Evolutionary conservation across 768 basidiomycete genomes (phyloP).

Genomic region (Punctularia strigosozonata): DNA sequence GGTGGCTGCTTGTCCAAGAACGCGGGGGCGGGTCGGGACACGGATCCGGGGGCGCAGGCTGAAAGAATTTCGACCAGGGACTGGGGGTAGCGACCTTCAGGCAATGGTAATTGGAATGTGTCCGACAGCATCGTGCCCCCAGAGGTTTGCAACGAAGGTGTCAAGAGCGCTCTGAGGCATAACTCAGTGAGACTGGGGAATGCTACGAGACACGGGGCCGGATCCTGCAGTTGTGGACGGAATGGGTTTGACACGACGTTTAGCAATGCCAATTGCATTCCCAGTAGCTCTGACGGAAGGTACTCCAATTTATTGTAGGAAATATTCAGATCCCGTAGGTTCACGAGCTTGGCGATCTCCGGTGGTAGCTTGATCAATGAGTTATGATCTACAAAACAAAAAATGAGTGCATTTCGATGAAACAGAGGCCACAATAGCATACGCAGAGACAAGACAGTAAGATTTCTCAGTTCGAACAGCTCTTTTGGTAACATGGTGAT

Average conservation of each 20-base stretch:
- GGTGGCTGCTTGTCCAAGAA: conserved; percentile 17
- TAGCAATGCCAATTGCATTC: conserved; percentile 39
- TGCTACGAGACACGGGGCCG: conserved; percentile 7
- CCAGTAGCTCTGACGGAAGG: conserved; percentile 55
- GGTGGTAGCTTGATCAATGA: conserved; percentile 44
- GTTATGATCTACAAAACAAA: conserved; percentile 37
- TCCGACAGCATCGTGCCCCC: conserved; percentile 9
- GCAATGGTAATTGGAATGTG: conserved; percentile 4
- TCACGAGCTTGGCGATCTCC: conserved; percentile 41
- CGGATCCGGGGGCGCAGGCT: not conserved
- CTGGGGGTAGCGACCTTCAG: conserved; percentile 17
- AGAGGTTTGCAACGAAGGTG: conserved; percentile 9
- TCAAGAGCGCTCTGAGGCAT: conserved; percentile 25
- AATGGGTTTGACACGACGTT: conserved; percentile 52
- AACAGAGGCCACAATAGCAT: conserved; percentile 16
- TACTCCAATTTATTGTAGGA: conserved; percentile 45
- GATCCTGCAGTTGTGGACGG: conserved; percentile 19
- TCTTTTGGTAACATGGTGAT: conserved; percentile 44
- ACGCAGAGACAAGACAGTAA: conserved; percentile 59
- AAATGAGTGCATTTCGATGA: not conserved
- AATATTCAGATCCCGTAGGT: conserved; percentile 49
- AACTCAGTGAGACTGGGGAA: conserved; percentile 23
- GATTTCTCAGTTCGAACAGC: conserved; percentile 41
- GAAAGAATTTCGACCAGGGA: conserved; percentile 9
- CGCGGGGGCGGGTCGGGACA: not conserved